phyloP scores from a whole-genome alignment of 176 grass and related monocot species.

The Thinopyrum elongatum region DNA sequence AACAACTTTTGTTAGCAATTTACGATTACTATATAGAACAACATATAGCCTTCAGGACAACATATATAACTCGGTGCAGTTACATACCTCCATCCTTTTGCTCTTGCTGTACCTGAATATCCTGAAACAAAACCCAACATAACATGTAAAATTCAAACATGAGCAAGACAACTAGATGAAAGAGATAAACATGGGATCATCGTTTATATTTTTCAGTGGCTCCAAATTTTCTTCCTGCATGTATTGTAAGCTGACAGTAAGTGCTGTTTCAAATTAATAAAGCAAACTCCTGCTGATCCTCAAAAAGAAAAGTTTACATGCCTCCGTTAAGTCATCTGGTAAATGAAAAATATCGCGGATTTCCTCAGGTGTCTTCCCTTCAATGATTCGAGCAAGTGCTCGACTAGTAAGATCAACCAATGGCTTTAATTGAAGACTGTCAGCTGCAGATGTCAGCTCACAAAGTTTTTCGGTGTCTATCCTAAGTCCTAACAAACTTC shows the following conservation, averaged over 20 bases:
- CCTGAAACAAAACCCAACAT: conserved; percentile 51
- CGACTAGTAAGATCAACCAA: conserved; percentile 97
- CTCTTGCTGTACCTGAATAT: conserved; percentile 72
- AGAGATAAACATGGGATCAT: conserved; percentile 52
- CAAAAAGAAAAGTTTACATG: not conserved
- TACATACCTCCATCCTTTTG: conserved; percentile 94
- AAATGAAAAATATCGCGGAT: conserved; percentile 99
- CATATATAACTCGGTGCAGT: conserved; percentile 58
- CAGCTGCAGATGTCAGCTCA: conserved; percentile 96
- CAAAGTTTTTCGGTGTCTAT: conserved; percentile 93
- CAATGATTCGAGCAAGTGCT: conserved; percentile 96
- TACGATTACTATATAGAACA: conserved; percentile 13
- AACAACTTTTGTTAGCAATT: not conserved
- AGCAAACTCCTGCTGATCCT: not conserved
- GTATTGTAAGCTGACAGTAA: conserved; percentile 34
- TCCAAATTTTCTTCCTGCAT: conserved; percentile 99
- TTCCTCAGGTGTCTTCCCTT: conserved; percentile 98
- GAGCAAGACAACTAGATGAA: not conserved
- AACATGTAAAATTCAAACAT: conserved; percentile 22
- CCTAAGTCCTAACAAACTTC: conserved; percentile 90
- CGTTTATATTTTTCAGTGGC: conserved; percentile 97
- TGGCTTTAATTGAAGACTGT: conserved; percentile 92
- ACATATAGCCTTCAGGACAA: conserved; percentile 35
- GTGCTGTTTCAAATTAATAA: not conserved
- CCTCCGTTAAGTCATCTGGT: conserved; percentile 98